Evolutionary conservation across 257 asterid species (phyloP).

Genomic region (Henckelia pumila): DNA sequence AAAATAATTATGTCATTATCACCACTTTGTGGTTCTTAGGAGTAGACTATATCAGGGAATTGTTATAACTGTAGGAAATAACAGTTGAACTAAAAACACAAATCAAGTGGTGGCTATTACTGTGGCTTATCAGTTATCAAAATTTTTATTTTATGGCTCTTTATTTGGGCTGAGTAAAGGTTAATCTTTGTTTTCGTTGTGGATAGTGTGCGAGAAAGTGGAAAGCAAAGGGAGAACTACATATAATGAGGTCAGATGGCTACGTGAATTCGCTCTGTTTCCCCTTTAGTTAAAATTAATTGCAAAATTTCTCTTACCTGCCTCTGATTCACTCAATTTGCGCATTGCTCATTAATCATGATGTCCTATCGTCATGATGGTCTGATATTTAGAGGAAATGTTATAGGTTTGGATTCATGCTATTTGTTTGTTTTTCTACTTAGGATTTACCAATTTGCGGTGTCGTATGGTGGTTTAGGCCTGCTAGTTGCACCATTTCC

Average conservation of each 20-base stretch:
- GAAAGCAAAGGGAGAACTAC: conserved; percentile 93
- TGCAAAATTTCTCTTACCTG: not conserved
- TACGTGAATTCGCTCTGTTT: not conserved
- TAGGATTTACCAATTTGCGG: not conserved
- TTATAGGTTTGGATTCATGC: not conserved
- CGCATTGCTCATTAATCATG: not conserved
- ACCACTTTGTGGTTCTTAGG: not conserved
- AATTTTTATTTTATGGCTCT: not conserved
- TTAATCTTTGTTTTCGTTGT: conserved; percentile 27
- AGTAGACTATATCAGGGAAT: not conserved
- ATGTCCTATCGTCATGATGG: not conserved
- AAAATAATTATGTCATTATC: not conserved
- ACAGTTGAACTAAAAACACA: conserved; percentile 13
- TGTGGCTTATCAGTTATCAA: not conserved
- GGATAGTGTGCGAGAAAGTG: conserved; percentile 80
- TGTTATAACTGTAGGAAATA: not conserved
- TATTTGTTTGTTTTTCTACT: too few relatives aligned
- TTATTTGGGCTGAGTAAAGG: conserved; percentile 21
- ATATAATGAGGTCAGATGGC: conserved; percentile 69
- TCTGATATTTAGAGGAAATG: not conserved
- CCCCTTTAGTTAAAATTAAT: not conserved
- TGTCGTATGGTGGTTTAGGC: not conserved
- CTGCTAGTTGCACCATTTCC: not conserved
- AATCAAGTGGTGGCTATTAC: not conserved
- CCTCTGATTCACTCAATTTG: not conserved